phyloP scores from a whole-genome alignment of 345 rosid species.

The Erysimum cheiranthoides region DNA sequence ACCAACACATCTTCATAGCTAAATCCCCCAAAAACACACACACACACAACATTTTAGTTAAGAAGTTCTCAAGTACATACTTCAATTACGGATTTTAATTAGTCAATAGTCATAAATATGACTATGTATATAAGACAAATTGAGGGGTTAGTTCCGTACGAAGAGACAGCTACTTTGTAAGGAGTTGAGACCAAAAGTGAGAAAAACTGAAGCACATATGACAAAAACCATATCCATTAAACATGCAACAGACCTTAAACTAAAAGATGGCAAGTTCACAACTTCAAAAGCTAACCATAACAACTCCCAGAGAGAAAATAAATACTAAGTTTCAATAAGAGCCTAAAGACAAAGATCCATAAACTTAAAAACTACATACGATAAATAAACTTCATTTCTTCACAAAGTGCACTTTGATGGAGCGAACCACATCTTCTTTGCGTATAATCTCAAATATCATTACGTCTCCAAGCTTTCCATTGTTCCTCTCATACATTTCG shows the following conservation, averaged over 20 bases:
- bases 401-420: conserved; percentile 38
- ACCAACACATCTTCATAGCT: conserved; percentile 76
- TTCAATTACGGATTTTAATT: neutral
- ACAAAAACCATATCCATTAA: no score
- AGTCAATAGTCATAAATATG: neutral
- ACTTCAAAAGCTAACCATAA: no score
- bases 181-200: no score
- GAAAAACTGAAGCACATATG: no score
- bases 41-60: neutral
- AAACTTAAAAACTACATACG: no score
- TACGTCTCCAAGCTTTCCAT: neutral
- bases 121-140: neutral
- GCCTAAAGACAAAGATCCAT: no score
- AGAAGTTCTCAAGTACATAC: neutral
- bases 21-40: conserved; percentile 25
- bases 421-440: conserved; percentile 3
- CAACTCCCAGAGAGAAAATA: no score
- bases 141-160: conserved; percentile 26
- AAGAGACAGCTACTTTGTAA: conserved; percentile 70
- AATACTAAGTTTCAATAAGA: no score
- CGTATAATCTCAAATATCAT: conserved; percentile 39
- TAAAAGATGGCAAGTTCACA: no score
- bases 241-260: no score
- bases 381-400: no score
- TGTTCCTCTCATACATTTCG: conserved; percentile 22